These are phyloP conservation scores for Dicorynia guianensis DNA, from an alignment of 306 rosid species.

Conservation along the genomic window DNA sequence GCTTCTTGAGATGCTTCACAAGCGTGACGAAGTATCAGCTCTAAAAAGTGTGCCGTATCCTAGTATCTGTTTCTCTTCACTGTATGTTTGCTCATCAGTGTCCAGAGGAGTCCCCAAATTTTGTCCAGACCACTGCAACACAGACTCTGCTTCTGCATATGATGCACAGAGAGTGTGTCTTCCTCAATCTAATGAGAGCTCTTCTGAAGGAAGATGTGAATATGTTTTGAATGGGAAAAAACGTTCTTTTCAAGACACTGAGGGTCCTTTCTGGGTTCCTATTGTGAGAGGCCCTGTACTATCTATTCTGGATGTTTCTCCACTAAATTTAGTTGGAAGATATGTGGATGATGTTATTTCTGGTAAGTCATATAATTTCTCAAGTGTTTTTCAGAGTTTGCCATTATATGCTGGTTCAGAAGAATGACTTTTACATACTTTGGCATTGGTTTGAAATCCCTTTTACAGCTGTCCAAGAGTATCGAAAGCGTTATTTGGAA, in stretches of 20 bases:
- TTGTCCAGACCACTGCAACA: constrained; percentile 42
- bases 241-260: constrained; percentile 52
- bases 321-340: constrained; percentile 69
- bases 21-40: constrained; percentile 63
- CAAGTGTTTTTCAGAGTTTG: constrained; percentile 38
- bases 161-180: constrained; percentile 43
- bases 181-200: constrained; percentile 53
- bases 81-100: constrained; percentile 51
- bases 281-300: constrained; percentile 62
- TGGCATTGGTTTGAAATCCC: constrained; percentile 48
- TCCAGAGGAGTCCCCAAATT: constrained; percentile 56
- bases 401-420: constrained; percentile 35
- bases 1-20: constrained; percentile 80
- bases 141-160: constrained; percentile 50
- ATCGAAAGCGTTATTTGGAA: constrained; percentile 67
- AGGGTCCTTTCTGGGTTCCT: constrained; percentile 68
- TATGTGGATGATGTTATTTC: constrained; percentile 69
- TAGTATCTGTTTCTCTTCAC: constrained; percentile 68
- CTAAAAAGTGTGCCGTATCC: constrained; percentile 76
- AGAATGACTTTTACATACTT: constrained; percentile 43
- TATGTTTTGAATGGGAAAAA: constrained; percentile 46
- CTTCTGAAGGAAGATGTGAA: constrained; percentile 54
- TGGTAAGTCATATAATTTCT: constrained; percentile 58
- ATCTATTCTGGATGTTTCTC: constrained; percentile 80
- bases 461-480: constrained; percentile 70